Evolutionary conservation across 192 early-diverging fungal species (phyloP), one percentile per base, ranked within the genome.

Genomic region (Coemansia sp.): DNA sequence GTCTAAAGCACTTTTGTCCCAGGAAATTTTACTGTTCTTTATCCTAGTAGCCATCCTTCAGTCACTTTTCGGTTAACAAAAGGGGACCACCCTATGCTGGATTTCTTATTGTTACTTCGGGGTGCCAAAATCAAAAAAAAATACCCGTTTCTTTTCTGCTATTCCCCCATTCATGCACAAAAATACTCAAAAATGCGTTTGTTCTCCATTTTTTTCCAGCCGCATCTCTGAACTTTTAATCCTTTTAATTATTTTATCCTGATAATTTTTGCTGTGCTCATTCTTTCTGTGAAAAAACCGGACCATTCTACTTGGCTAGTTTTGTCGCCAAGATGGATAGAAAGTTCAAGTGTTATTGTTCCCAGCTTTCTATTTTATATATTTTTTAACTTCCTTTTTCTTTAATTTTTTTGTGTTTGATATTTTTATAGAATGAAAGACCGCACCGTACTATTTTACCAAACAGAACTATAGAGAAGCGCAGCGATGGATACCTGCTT

Each of bases 361-460:
- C 1, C 0, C 38, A 7, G 22, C 22, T 25, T 25, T 25, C 22
- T 25, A 25, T 25, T 25, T 25, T 25, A 25, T 25, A 25, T 25
- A 25, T 25, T 36, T 22, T 60, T 30, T 54, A 54, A 42, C 2
- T 25, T 12, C 58, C 0, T 48, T 61, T 31, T 22, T 30, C 30
- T 61, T 12, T 59, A 18, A n/a, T 40, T 18, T 36, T 22, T 59
- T 18, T 59, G 3, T 38, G 20, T 4, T 28, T 2, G 29, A 22
- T 14, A 11, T 48, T 18, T 17, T 4, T 34, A n/a, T 61, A 61
- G 60, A 36, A 25, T 30, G 36, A 45, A 20, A 67, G 42, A 33
- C 57, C 45, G 18, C 40, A 31, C 25, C 52, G 69, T 45, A 17
- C 58, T 16, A 79, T 79, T 25, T 57, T 73, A 8, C 76, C 76